These are phyloP conservation scores for Paecilomyces sp. DNA, from an alignment of 2,329 filamentous ascomycete species.

Conservation along the genomic window DNA sequence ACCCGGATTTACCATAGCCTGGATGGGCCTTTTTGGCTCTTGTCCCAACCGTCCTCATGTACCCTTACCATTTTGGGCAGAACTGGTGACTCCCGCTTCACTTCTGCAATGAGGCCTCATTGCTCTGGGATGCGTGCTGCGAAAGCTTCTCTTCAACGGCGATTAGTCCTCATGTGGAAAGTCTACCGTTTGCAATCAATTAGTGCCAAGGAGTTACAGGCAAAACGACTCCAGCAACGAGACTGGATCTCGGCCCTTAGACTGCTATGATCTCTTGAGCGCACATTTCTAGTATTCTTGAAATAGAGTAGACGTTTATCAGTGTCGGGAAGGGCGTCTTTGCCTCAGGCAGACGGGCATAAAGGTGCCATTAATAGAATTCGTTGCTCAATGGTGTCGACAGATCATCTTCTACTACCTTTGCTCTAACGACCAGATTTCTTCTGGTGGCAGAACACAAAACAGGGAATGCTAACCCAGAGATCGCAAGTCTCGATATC, in stretches of 20 bases:
- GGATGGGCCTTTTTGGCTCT: neutral
- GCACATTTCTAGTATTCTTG: neutral
- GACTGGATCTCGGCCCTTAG: neutral
- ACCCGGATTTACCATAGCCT: neutral
- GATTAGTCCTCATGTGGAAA: neutral
- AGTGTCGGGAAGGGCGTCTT: neutral
- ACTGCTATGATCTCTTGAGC: neutral
- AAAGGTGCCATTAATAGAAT: neutral
- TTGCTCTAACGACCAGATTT: neutral
- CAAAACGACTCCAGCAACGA: neutral
- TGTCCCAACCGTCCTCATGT: neutral
- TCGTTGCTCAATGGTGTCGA: neutral
- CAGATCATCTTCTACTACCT: neutral
- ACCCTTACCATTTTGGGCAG: neutral
- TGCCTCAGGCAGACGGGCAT: neutral
- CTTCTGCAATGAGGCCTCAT: neutral
- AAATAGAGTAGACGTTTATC: neutral
- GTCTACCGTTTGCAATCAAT: neutral
- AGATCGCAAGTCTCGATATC: neutral
- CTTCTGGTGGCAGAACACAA: neutral
- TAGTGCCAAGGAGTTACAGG: neutral
- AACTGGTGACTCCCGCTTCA: neutral
- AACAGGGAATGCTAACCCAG: neutral
- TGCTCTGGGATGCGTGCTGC: neutral
- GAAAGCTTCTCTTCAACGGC: neutral